Base-by-base conservation (phyloP, 371 early-diverging fungal genomes). In the Rhizopus sp. region DNA sequence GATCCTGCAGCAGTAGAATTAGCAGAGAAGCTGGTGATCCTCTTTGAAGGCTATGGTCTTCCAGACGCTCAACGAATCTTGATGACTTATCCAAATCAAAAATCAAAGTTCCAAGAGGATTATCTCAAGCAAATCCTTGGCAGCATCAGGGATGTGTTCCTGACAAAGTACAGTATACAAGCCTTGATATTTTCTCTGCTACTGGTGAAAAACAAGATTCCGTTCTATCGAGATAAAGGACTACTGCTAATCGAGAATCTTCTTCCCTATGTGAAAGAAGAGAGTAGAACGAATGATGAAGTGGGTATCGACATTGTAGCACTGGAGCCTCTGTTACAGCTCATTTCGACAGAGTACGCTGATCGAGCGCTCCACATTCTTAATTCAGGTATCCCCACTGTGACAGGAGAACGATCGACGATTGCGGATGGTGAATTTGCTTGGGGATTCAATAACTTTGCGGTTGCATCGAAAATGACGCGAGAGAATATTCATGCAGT, bases 61-160 rank as follows among this genome's bases (percentile, higher is more conserved):
- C 42, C 63, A 1, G 72, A 77, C 29, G 69, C 92, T 9, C 71
- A 77, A 7, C 75, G 86, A 7, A 64, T 92, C 29, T 53, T 91
- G 29, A 57, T 56, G 0, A 78, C 88, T 1, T 91, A 88, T 54
- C 72, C 82, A 15, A 85, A 84, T 50, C 82, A 86, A 55, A 76
- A 86, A 29, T 82, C 88, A 55, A 79, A 93, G 34, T 74, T 79
- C 34, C 81, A 85, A 62, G 86, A 89, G 32, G 92, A 91, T 59
- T 92, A 86, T 59, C 70, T 91, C 23, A 73, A 83, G 13, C 91
- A 92, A 56, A 68, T 90, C 9, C 69, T 84, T 8, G 70, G 63
- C 1, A 68, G 85, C 5, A 66, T 93, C 44, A 72, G 84, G 2
- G 89, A 91, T 33, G 64, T 77, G 1, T 93, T 86, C 60, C 79